These are phyloP conservation scores for Geotrichum aggregatum DNA, from an alignment of 1,139 yeast species.

Conservation along the genomic window DNA sequence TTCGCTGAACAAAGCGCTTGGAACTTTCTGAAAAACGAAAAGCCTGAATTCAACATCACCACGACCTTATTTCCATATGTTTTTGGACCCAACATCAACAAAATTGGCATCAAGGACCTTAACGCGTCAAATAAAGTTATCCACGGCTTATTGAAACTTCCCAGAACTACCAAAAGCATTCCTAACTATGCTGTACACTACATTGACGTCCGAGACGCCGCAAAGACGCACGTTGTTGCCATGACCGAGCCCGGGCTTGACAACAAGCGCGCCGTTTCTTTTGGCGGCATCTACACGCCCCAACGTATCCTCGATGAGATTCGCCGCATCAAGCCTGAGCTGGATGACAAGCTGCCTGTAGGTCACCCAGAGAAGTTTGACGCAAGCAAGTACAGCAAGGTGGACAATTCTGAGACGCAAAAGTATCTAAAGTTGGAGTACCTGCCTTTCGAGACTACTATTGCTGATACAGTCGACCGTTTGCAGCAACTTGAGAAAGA, in stretches of 20 bases:
- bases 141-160: constrained; percentile 21
- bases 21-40: constrained; percentile 40
- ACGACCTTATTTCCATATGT: constrained; percentile 46
- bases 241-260: constrained; percentile 28
- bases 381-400: constrained; percentile 4
- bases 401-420: constrained; percentile 25
- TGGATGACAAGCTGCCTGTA: constrained; percentile 8
- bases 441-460: constrained; percentile 26
- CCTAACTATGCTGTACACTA: constrained; percentile 8
- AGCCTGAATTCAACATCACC: constrained; percentile 40
- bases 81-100: constrained; percentile 46
- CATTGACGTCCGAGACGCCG: constrained; percentile 20
- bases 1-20: constrained; percentile 45
- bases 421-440: constrained; percentile 27
- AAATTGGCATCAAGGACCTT: constrained; percentile 28
- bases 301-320: constrained; percentile 39
- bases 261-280: constrained; percentile 42
- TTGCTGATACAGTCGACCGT: constrained; percentile 25
- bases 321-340: constrained; percentile 27
- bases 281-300: constrained; percentile 35
- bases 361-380: constrained; percentile 12
- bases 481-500: constrained; percentile 16
- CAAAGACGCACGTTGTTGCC: constrained; percentile 22
- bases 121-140: constrained; percentile 30
- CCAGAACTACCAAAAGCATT: neutral